phyloP scores from a whole-genome alignment of 2,329 filamentous ascomycete species.

The Chaetomiaceae sp. region DNA sequence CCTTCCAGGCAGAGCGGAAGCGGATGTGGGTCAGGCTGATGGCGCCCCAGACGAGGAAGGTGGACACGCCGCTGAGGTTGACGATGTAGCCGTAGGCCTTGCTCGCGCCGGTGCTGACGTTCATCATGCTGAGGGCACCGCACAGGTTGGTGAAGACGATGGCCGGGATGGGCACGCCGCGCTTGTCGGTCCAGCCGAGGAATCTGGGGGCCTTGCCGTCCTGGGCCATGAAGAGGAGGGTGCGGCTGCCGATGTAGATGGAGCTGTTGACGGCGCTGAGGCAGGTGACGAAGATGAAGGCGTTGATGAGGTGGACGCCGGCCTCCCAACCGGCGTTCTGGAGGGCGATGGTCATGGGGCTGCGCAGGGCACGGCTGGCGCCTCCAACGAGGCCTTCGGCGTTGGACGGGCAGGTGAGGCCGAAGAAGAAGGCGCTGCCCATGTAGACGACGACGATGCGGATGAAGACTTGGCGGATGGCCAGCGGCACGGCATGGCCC shows the following conservation, averaged over 20 bases:
- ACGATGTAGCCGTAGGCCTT: slow-evolving; percentile 65
- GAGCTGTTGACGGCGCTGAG: slow-evolving; percentile 68
- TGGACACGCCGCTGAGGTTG: slow-evolving; percentile 64
- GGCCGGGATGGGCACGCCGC: slow-evolving; percentile 57
- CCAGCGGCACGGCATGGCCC: slow-evolving; percentile 49
- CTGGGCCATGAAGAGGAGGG: slow-evolving; percentile 70
- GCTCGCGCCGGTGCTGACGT: slow-evolving; percentile 60
- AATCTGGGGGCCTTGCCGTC: slow-evolving; percentile 65
- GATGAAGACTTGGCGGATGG: slow-evolving; percentile 57
- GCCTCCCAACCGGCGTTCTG: slow-evolving; percentile 68
- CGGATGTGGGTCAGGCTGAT: slow-evolving; percentile 69
- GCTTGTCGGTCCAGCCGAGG: slow-evolving; percentile 61
- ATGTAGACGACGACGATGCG: slow-evolving; percentile 61
- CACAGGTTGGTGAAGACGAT: slow-evolving; percentile 67
- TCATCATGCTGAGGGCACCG: slow-evolving; percentile 71
- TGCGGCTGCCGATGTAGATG: slow-evolving; percentile 73
- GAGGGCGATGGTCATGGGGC: slow-evolving; percentile 69
- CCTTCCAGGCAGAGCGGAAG: slow-evolving; percentile 60
- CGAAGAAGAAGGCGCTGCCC: slow-evolving; percentile 69
- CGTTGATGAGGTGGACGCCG: slow-evolving; percentile 73
- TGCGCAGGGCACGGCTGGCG: slow-evolving; percentile 59
- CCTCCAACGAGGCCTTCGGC: slow-evolving; percentile 58
- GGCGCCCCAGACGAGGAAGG: slow-evolving; percentile 66
- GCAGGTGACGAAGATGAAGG: slow-evolving; percentile 69
- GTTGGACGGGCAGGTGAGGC: slow-evolving; percentile 67